Percentiles rank a stretch among this genome's conserved stretches.
phyloP scores from a whole-genome alignment of 2,329 filamentous ascomycete species.

The Leptographium galeiforme region DNA sequence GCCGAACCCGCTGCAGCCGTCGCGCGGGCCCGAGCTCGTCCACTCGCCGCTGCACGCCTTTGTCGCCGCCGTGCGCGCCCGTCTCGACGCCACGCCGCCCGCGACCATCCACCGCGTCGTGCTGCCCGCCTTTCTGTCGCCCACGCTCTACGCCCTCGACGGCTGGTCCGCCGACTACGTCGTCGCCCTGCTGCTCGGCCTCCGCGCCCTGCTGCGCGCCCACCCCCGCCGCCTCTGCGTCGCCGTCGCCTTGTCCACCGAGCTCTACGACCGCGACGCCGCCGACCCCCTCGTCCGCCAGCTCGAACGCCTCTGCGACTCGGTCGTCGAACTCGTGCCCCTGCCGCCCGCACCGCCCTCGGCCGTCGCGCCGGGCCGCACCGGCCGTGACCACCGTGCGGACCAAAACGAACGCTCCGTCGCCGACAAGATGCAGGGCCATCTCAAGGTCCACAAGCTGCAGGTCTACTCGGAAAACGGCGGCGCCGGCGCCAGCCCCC shows the following conservation, averaged over 20 bases:
- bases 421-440: constrained; percentile 71
- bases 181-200: constrained; percentile 66
- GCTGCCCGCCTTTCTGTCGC: constrained; percentile 74
- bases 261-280: constrained; percentile 60
- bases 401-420: no score
- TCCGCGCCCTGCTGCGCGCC: constrained; percentile 61
- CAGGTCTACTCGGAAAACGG: constrained; percentile 82
- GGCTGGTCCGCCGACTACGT: constrained; percentile 58
- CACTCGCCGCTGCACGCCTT: constrained; percentile 50
- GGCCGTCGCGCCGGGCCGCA: constrained; percentile 27
- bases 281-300: constrained; percentile 64
- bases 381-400: no score
- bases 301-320: constrained; percentile 75
- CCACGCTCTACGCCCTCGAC: constrained; percentile 64
- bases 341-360: constrained; percentile 35
- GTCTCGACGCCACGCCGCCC: constrained; percentile 42
- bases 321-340: constrained; percentile 59
- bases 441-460: constrained; percentile 70
- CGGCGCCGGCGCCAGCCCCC: constrained; percentile 60
- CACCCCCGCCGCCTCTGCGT: constrained; percentile 53
- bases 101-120: constrained; percentile 65
- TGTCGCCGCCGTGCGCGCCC: constrained; percentile 41
- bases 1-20: constrained; percentile 24
- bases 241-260: constrained; percentile 64
- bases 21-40: constrained; percentile 7